Conservation (phyloP, 2,329 filamentous ascomycete genomes). For the Aureobasidium sp. region DNA sequence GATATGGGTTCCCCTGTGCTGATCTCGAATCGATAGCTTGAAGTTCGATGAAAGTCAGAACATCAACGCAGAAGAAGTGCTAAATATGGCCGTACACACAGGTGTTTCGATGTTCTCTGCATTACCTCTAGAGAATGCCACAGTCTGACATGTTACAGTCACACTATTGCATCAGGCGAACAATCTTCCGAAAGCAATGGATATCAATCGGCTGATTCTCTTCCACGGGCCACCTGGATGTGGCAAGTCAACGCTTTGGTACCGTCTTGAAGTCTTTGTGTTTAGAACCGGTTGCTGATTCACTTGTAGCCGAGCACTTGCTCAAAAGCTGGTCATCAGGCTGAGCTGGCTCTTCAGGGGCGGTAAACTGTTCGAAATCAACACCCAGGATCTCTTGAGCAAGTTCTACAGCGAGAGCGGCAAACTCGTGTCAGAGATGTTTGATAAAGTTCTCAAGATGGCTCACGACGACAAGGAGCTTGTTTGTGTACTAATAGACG, state of each 20-base stretch:
- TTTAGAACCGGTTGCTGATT: background rate
- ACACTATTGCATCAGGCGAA: slow-evolving; percentile 36
- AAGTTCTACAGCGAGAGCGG: slow-evolving; percentile 56
- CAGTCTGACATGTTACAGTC: slow-evolving; percentile 26
- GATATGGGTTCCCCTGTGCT: background rate
- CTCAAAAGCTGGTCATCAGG: slow-evolving; percentile 58
- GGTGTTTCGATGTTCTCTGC: background rate
- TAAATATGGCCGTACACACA: background rate
- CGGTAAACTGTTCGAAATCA: slow-evolving; percentile 49
- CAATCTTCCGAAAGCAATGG: slow-evolving; percentile 42
- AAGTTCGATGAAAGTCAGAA: slow-evolving; percentile 44
- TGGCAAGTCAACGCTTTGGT: slow-evolving; percentile 50
- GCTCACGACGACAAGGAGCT: slow-evolving; percentile 46
- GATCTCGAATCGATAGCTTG: slow-evolving; percentile 32
- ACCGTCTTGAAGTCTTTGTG: slow-evolving; percentile 6
- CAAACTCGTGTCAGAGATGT: slow-evolving; percentile 47
- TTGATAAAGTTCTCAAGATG: slow-evolving; percentile 41
- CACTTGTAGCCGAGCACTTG: slow-evolving; percentile 44
- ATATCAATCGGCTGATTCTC: slow-evolving; percentile 51
- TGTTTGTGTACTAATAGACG: slow-evolving; percentile 54
- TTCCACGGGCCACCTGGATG: slow-evolving; percentile 50
- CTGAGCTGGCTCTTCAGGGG: slow-evolving; percentile 40
- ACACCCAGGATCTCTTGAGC: slow-evolving; percentile 50
- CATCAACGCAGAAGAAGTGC: slow-evolving; percentile 30
- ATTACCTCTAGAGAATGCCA: background rate